phyloP scores from a whole-genome alignment of 768 basidiomycete species.

The Termitomyces sp. region DNA sequence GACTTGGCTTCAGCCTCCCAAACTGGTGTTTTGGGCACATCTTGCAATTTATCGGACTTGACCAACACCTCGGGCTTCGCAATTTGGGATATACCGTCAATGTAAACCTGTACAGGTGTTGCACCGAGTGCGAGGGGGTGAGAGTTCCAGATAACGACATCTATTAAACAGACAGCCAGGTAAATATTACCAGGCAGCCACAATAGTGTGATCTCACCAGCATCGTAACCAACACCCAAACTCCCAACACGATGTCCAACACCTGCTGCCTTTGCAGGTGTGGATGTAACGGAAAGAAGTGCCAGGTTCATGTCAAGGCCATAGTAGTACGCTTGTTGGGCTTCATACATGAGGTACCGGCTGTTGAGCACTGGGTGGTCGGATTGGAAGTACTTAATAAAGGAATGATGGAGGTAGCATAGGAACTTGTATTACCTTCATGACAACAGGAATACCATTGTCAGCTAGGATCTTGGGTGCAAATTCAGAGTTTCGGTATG shows the following conservation, averaged over 20 bases:
- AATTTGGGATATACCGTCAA: slow-evolving; percentile 76
- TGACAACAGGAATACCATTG: slow-evolving; percentile 57
- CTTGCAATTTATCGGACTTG: slow-evolving; percentile 47
- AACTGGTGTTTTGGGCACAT: slow-evolving; percentile 45
- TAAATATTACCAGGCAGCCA: neutral
- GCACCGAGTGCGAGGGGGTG: slow-evolving; percentile 78
- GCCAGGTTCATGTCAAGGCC: slow-evolving; percentile 55
- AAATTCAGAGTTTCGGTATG: slow-evolving; percentile 67
- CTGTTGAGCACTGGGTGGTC: slow-evolving; percentile 57
- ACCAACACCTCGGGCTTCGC: slow-evolving; percentile 22
- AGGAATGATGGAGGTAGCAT: neutral
- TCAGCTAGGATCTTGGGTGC: slow-evolving; percentile 68
- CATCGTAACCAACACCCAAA: slow-evolving; percentile 41
- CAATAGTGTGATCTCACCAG: slow-evolving; percentile 4
- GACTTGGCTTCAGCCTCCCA: slow-evolving; percentile 56
- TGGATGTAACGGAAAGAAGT: slow-evolving; percentile 56
- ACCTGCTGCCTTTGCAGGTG: slow-evolving; percentile 59
- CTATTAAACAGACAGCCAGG: slow-evolving; percentile 15
- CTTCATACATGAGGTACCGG: slow-evolving; percentile 65
- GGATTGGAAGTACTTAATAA: slow-evolving; percentile 24
- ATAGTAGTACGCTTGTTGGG: slow-evolving; percentile 63
- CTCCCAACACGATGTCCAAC: slow-evolving; percentile 64
- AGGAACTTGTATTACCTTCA: slow-evolving; percentile 48
- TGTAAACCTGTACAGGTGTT: slow-evolving; percentile 75
- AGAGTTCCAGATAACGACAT: slow-evolving; percentile 60